Percentiles rank a stretch among this genome's conserved stretches.
Conservation (phyloP, 331 rosid species). For the Quercus phellos region DNA sequence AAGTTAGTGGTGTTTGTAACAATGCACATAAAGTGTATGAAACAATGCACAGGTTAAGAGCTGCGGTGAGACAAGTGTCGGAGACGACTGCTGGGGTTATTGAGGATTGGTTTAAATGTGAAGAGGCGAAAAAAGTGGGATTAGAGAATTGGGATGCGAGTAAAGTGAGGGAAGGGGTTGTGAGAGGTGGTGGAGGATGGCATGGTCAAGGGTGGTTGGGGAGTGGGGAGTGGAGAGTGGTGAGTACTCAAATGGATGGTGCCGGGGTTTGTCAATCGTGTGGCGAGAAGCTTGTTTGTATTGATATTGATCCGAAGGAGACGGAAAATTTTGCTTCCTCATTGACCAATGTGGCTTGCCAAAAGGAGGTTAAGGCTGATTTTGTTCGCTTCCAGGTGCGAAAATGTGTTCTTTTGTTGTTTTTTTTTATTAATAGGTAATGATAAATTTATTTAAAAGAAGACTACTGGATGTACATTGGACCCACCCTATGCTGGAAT, state of each 20-base stretch:
- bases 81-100: conserved; percentile 54
- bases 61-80: conserved; percentile 43
- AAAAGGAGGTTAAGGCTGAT: conserved; percentile 46
- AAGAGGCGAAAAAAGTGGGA: too few relatives aligned
- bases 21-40: conserved; percentile 70
- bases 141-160: conserved; percentile 49
- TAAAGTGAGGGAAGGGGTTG: conserved; percentile 48
- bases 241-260: conserved; percentile 34
- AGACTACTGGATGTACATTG: too few relatives aligned
- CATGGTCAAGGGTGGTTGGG: conserved; percentile 45
- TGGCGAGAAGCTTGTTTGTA: conserved; percentile 63
- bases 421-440: too few relatives aligned
- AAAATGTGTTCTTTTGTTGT: background rate
- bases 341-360: conserved; percentile 60
- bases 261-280: conserved; percentile 64
- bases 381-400: conserved; percentile 66
- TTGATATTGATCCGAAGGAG: conserved; percentile 86
- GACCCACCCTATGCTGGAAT: too few relatives aligned
- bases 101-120: background rate
- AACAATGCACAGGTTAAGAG: conserved; percentile 49
- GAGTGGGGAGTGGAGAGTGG: too few relatives aligned
- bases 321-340: conserved; percentile 69
- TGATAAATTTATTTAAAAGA: too few relatives aligned
- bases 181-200: conserved; percentile 93
- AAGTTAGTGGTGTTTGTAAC: conserved; percentile 36